phyloP scores from a whole-genome alignment of 768 basidiomycete genomes.

The Mycena latifolia region DNA sequence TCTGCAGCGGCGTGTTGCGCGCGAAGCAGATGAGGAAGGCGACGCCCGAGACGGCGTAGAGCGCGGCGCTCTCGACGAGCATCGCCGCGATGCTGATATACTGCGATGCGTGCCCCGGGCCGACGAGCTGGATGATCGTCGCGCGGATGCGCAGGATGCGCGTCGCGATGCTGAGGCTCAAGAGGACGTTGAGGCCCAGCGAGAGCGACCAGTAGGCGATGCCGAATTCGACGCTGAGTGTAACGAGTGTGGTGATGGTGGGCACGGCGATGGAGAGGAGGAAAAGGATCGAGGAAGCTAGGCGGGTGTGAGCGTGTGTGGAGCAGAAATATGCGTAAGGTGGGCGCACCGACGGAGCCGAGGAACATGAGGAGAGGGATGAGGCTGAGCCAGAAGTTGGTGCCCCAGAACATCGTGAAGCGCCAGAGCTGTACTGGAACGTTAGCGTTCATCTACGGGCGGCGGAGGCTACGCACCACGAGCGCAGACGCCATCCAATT shows the following conservation, averaged over 20 bases:
- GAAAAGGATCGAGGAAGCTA: not conserved
- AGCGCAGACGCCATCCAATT: slow-evolving; percentile 1
- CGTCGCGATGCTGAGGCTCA: not conserved
- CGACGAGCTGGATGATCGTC: too few species aligned
- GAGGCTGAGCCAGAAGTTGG: not conserved
- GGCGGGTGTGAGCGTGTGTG: not conserved
- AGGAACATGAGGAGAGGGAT: not conserved
- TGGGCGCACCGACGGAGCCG: not conserved
- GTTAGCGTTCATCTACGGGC: not conserved
- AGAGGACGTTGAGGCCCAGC: not conserved
- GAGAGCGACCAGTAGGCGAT: slow-evolving; percentile 2
- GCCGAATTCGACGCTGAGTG: not conserved
- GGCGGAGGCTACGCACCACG: not conserved
- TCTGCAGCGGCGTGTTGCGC: slow-evolving; percentile 4
- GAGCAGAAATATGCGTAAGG: not conserved
- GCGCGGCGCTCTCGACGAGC: not conserved
- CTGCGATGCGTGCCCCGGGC: too few species aligned
- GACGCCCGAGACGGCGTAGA: not conserved
- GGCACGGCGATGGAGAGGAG: not conserved
- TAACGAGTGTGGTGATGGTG: not conserved
- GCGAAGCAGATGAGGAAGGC: slow-evolving; percentile 1
- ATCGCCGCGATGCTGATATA: not conserved
- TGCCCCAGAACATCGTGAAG: slow-evolving; percentile 2
- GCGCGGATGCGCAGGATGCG: not conserved
- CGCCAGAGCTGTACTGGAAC: not conserved